Base-by-base conservation (phyloP, 2,329 filamentous ascomycete genomes). In the Aspergillus floridensis region DNA sequence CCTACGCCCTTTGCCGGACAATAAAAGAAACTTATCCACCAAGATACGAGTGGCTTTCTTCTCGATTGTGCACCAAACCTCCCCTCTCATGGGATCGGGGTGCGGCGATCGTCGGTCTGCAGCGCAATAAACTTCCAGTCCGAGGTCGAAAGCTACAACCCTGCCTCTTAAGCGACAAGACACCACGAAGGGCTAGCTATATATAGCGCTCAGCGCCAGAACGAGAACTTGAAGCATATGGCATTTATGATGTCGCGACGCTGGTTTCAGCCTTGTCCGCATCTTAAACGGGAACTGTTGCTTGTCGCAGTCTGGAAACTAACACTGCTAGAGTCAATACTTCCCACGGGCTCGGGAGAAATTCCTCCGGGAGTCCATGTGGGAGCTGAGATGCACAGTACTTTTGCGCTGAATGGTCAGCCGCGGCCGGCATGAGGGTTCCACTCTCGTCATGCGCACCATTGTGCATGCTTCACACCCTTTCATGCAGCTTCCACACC, bases 371-470 rank as follows among this genome's bases (percentile, higher is more conserved):
- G 19, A 56, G 50, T n/a, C 38, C 16, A 41, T 7, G 38, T 12
- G 38, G 6, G 16, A 41, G 14, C 38, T 52, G 8, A 49, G 19
- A n/a, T 49, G 56, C 29, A 49, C n/a, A 10, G n/a, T 56, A 10
- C 49, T 35, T 41, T 41, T 41, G 38, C 32, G 16, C 38, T 12
- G 14, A 29, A 21, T 48, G 62, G 63, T 65, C 63, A 65, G 54
- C 60, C 59, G 63, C 51, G 31, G 51, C 55, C 55, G 63, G 64
- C 63, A 64, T 55, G 49, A 52, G 56, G 48, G 26, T 52, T 26
- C 38, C 44, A 26, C 47, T 19, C 22, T 50, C 62, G 59, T 65
- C 63, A 65, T 61, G 60, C 63, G 63, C 62, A 35, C 62, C 41
- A 56, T 16, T 41, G 7, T 59, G 60, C 62, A 58, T 60, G 41